Evolutionary conservation across 805 yeast genomes (phyloP).

Genomic region (Monosporozyma aerobia): DNA sequence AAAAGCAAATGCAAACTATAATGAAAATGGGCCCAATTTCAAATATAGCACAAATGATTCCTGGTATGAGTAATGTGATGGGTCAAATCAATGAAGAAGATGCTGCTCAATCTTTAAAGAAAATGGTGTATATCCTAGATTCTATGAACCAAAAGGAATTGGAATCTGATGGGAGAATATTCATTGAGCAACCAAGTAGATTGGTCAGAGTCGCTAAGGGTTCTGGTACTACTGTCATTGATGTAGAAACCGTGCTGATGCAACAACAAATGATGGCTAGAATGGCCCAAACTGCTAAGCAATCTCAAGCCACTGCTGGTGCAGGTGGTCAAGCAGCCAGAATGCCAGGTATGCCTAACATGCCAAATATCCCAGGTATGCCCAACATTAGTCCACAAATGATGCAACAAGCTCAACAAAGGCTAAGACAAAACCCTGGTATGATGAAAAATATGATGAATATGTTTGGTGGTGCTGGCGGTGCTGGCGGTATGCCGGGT

Average conservation of each 20-base stretch:
- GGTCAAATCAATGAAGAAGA: slow-evolving; percentile 88
- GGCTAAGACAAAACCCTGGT: slow-evolving; percentile 60
- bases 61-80: slow-evolving; percentile 82
- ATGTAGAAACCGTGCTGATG: slow-evolving; percentile 84
- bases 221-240: slow-evolving; percentile 84
- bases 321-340: slow-evolving; percentile 29
- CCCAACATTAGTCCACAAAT: slow-evolving; percentile 34
- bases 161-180: slow-evolving; percentile 78
- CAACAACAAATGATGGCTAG: slow-evolving; percentile 92
- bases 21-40: slow-evolving; percentile 95
- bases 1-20: slow-evolving; percentile 89
- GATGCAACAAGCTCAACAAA: slow-evolving; percentile 48
- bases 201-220: slow-evolving; percentile 89
- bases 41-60: slow-evolving; percentile 91
- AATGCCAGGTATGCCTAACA: slow-evolving; percentile 56
- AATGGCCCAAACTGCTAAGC: slow-evolving; percentile 69
- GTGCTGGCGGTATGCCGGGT: slow-evolving; percentile 56
- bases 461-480: slow-evolving; percentile 53
- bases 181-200: slow-evolving; percentile 73
- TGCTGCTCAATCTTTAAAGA: slow-evolving; percentile 70
- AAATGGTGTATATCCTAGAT: slow-evolving; percentile 87
- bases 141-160: slow-evolving; percentile 91
- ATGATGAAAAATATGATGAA: slow-evolving; percentile 66
- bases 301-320: slow-evolving; percentile 34
- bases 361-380: slow-evolving; percentile 48